These are phyloP conservation scores for Periconia sp. DNA, from an alignment of 2,329 filamentous ascomycete genomes.

Conservation along the genomic window DNA sequence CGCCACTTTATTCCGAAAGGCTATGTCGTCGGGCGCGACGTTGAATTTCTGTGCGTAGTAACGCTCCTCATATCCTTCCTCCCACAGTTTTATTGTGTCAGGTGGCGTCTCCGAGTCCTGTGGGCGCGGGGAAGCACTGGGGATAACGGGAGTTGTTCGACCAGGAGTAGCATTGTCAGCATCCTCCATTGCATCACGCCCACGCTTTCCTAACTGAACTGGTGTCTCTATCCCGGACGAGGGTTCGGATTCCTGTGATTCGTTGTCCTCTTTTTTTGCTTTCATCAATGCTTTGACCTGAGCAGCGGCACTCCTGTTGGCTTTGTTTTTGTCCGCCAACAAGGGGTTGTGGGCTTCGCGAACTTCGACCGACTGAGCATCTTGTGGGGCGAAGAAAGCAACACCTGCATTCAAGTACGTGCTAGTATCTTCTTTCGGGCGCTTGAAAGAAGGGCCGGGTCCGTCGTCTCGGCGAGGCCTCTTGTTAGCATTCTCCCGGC, in stretches of 20 bases:
- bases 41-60: slow-evolving; percentile 98
- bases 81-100: slow-evolving; percentile 90
- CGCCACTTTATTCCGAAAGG: slow-evolving; percentile 86
- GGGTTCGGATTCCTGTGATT: slow-evolving; percentile 25
- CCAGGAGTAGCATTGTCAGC: slow-evolving; percentile 62
- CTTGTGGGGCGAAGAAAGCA: slow-evolving; percentile 39
- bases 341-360: slow-evolving; percentile 78
- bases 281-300: slow-evolving; percentile 75
- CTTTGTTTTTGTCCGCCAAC: slow-evolving; percentile 76
- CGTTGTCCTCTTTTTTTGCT: slow-evolving; percentile 38
- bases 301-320: slow-evolving; percentile 93
- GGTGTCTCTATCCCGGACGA: slow-evolving; percentile 40
- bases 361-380: slow-evolving; percentile 40
- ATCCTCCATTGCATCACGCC: slow-evolving; percentile 69
- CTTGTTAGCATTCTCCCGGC: slow-evolving; percentile 53
- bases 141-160: slow-evolving; percentile 57
- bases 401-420: slow-evolving; percentile 39
- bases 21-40: slow-evolving; percentile 75
- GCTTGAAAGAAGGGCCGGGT: slow-evolving; percentile 30
- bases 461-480: slow-evolving; percentile 37
- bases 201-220: slow-evolving; percentile 71
- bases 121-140: slow-evolving; percentile 47
- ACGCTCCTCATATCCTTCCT: slow-evolving; percentile 89
- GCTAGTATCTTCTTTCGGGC: slow-evolving; percentile 37
- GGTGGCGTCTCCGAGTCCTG: slow-evolving; percentile 63